These are phyloP conservation scores for Melocanna baccifera DNA, from an alignment of 176 grass and related monocot genomes.

Conservation along the genomic window DNA sequence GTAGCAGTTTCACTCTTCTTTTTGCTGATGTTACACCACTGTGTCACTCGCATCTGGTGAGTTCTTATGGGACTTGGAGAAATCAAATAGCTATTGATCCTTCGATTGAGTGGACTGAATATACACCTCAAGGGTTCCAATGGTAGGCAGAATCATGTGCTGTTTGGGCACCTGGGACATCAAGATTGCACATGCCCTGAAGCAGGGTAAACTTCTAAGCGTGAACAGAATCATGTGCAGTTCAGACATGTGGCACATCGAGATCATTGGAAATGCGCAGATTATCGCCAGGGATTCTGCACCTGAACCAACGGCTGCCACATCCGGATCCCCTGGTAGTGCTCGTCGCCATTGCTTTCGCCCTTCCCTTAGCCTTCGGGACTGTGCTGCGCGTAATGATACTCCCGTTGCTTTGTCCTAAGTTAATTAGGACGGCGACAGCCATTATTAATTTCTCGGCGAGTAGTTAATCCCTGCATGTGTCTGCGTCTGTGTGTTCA, in stretches of 20 bases:
- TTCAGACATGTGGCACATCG: background rate
- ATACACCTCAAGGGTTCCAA: background rate
- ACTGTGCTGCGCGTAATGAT: background rate
- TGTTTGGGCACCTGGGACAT: background rate
- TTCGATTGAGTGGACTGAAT: background rate
- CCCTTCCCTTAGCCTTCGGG: background rate
- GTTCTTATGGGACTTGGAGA: background rate
- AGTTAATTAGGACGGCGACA: constrained; percentile 4
- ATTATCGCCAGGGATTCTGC: background rate
- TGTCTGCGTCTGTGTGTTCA: background rate
- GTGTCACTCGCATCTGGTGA: background rate
- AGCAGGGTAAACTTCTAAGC: background rate
- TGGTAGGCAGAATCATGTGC: background rate
- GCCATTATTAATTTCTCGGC: background rate
- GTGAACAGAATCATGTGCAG: background rate
- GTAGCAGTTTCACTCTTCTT: constrained; percentile 10
- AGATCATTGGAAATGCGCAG: background rate
- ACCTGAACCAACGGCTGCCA: background rate
- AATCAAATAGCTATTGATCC: background rate
- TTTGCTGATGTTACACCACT: constrained; percentile 14
- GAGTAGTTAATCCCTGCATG: background rate
- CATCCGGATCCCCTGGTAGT: background rate
- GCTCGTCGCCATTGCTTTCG: background rate
- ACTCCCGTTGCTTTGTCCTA: background rate
- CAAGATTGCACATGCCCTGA: background rate